Percentiles rank a stretch among this genome's conserved stretches.
Conservation (phyloP, 106 monocot genomes). For the Amphibolis antarctica region DNA sequence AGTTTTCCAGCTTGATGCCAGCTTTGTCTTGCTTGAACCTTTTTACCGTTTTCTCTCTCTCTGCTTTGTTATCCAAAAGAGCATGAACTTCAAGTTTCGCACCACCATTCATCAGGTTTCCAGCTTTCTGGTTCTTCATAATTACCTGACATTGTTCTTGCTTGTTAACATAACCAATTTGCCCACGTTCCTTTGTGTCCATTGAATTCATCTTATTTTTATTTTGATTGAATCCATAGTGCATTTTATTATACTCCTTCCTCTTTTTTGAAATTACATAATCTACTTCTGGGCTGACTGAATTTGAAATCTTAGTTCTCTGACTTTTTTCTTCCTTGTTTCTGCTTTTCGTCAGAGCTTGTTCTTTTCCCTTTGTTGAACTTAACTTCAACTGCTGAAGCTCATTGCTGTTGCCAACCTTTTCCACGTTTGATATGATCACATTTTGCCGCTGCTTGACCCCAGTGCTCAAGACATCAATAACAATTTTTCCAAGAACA, state of each 20-base stretch:
- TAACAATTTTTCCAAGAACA: slow-evolving; percentile 21
- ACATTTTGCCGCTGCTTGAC: background rate
- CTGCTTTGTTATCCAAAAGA: background rate
- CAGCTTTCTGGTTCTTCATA: background rate
- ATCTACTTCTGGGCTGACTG: background rate
- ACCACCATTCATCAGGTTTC: background rate
- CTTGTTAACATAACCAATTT: background rate
- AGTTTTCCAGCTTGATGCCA: background rate
- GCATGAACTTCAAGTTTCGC: background rate
- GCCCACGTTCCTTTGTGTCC: background rate
- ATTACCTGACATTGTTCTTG: background rate
- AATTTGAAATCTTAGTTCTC: background rate
- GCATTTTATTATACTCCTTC: background rate
- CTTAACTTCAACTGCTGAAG: background rate
- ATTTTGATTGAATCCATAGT: background rate
- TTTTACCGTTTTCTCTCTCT: background rate
- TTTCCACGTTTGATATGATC: background rate
- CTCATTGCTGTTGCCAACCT: background rate
- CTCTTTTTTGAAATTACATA: background rate
- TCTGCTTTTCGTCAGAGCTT: background rate
- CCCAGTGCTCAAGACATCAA: slow-evolving; percentile 14
- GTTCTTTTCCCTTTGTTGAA: background rate
- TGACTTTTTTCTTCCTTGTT: background rate
- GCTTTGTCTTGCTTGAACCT: background rate
- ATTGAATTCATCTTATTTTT: background rate